Evolutionary conservation across 2,329 filamentous ascomycete species (phyloP).

Genomic region (Fusarium newnesense): DNA sequence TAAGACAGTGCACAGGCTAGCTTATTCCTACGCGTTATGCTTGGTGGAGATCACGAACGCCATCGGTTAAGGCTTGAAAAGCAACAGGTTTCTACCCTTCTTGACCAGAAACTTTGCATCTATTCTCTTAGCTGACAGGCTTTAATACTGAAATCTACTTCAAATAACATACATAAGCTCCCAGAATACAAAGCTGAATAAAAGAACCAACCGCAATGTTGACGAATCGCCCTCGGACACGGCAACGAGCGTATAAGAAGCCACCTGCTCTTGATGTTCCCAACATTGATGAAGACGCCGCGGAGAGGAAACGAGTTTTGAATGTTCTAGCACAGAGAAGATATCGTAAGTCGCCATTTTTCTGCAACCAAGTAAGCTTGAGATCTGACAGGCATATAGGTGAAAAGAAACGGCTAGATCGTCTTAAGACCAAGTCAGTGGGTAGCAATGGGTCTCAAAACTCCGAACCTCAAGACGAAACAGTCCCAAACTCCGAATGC

Average conservation of each 20-base stretch:
- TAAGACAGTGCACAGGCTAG: slow-evolving; percentile 34
- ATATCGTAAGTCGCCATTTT: slow-evolving; percentile 53
- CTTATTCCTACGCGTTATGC: slow-evolving; percentile 45
- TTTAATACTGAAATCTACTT: neutral
- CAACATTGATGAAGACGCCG: slow-evolving; percentile 60
- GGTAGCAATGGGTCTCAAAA: slow-evolving; percentile 5
- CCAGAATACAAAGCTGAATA: neutral
- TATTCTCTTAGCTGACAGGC: neutral
- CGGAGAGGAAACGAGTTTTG: slow-evolving; percentile 63
- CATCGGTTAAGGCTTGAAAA: slow-evolving; percentile 28
- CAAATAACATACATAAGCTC: neutral
- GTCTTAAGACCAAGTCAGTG: slow-evolving; percentile 37
- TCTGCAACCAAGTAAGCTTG: too few relatives aligned
- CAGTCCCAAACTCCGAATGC: neutral
- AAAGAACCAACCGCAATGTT: slow-evolving; percentile 6
- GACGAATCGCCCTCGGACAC: slow-evolving; percentile 44
- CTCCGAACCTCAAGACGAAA: neutral
- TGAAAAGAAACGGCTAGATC: slow-evolving; percentile 48
- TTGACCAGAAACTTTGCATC: neutral
- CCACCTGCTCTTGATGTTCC: slow-evolving; percentile 56
- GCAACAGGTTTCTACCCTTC: neutral
- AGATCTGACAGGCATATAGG: slow-evolving; percentile 36
- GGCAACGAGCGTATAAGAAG: slow-evolving; percentile 55
- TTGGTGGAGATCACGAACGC: slow-evolving; percentile 31
- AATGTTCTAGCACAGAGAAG: slow-evolving; percentile 65